Percentiles rank a stretch among this genome's conserved stretches.
Conservation (phyloP, 2,329 filamentous ascomycete genomes). For the Macrophomina pseudophaseolina region DNA sequence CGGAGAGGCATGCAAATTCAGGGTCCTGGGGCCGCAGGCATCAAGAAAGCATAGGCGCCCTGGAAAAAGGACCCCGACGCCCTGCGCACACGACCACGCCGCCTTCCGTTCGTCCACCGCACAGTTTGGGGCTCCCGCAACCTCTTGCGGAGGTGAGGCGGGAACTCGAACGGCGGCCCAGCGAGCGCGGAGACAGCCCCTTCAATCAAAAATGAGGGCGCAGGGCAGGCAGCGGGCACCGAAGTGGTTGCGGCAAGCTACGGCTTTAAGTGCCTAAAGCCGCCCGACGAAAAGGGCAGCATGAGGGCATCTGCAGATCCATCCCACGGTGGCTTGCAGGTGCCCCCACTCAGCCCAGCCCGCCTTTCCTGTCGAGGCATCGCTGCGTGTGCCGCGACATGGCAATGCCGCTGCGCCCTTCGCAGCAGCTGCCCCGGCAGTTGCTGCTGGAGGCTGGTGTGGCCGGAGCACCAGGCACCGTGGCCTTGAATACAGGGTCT, state of each 20-base stretch:
- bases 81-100: neutral
- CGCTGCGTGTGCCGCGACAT: constrained; percentile 15
- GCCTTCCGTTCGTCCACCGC: neutral
- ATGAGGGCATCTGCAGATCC: constrained; percentile 13
- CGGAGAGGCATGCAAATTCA: constrained; percentile 15
- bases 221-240: neutral
- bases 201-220: constrained; percentile 5
- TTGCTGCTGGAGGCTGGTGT: constrained; percentile 12
- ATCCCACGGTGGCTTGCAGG: constrained; percentile 22
- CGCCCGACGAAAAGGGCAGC: neutral
- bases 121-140: constrained; percentile 6
- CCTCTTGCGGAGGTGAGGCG: neutral
- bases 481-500: neutral
- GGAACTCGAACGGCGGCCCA: neutral
- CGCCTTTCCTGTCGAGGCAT: constrained; percentile 7
- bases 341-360: constrained; percentile 12
- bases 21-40: constrained; percentile 6
- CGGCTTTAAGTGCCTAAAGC: constrained; percentile 17
- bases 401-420: neutral
- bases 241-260: constrained; percentile 9
- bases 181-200: constrained; percentile 15
- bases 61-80: neutral
- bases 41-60: neutral
- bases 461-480: constrained; percentile 20
- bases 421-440: constrained; percentile 2